Percentiles rank a stretch among this genome's conserved stretches.
Evolutionary conservation across 306 rosid genomes (phyloP).

Genomic region (Quercus alba): DNA sequence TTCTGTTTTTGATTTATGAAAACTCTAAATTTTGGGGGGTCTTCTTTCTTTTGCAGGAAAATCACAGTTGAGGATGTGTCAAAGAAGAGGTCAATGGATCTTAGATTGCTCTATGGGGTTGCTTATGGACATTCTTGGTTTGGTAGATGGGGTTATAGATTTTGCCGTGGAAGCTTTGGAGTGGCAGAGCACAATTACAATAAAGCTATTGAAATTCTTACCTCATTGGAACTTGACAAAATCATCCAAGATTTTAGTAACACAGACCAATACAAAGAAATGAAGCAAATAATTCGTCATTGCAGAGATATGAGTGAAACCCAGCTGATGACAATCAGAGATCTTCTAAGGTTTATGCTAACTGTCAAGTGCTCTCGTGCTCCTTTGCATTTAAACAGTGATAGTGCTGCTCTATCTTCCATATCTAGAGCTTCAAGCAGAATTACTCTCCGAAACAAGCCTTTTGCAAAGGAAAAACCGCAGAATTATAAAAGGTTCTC

Average conservation of each 20-base stretch:
- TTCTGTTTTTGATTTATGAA: background rate
- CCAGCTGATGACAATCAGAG: too few species aligned
- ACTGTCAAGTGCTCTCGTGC: slow-evolving; percentile 47
- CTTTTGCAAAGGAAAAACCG: slow-evolving; percentile 52
- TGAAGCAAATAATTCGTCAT: too few species aligned
- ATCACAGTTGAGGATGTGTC: slow-evolving; percentile 67
- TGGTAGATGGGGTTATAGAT: slow-evolving; percentile 84
- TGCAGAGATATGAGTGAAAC: too few species aligned
- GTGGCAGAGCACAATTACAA: slow-evolving; percentile 48
- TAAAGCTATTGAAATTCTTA: slow-evolving; percentile 49
- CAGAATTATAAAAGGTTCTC: slow-evolving; percentile 58
- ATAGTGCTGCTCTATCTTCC: slow-evolving; percentile 16
- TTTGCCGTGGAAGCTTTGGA: slow-evolving; percentile 76
- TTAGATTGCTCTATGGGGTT: slow-evolving; percentile 81
- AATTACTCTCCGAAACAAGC: slow-evolving; percentile 30
- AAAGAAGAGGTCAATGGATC: slow-evolving; percentile 75
- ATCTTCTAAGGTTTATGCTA: too few species aligned
- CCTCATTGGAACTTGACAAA: too few species aligned
- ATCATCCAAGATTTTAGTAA: too few species aligned
- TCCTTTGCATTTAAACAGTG: slow-evolving; percentile 26
- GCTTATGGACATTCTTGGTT: slow-evolving; percentile 93
- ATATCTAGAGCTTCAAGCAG: slow-evolving; percentile 33
- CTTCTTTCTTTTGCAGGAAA: slow-evolving; percentile 45
- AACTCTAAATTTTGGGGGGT: background rate
- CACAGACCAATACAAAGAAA: too few species aligned